Evolutionary conservation across 2,329 filamentous ascomycete genomes (phyloP), one percentile per base, ranked within the genome.

Genomic region (Cercospora sojina): DNA sequence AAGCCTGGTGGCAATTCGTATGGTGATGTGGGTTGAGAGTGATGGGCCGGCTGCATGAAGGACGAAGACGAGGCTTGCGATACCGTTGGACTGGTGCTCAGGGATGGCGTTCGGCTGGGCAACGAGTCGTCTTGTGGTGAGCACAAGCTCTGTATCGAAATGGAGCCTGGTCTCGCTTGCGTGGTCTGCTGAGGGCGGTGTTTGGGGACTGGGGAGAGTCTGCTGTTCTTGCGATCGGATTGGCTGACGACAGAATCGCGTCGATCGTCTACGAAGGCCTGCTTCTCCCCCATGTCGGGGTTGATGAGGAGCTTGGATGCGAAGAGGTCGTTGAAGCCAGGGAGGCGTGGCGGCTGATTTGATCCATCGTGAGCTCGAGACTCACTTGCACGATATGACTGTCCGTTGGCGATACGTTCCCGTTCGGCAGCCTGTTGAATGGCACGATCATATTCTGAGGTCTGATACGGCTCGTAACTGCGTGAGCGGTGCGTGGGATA

Each of bases 321-420:
- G 49, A 67, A 67, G 35, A 67, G 61, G 29, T 67, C 65, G 20
- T 67, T 62, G 47, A 67, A 57, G 31, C 65, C 60, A 18, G 65
- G 65, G 10, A 67, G 65, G 5, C 62, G 53, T 18, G 38, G 53
- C 27, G 35, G 59, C 18, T 35, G 47, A 32, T 25, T 27, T 25
- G 32, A 49, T 49, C 9, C 43, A 2, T 49, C 43, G 9, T 25
- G 43, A 49, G 10, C 32, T 27, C 31, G 49, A 25, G 31, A 12
- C 18, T 25, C 29, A 49, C 25, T 31, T 31, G 47, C 25, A 23
- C 49, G 20, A 23, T 43, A 12, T 8, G 60, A 38, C 7, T 62
- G 60, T 25, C 29, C 27, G 31, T 32, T 31, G 7, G 47, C 60
- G 8, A 49, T 20, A 23, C 60, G 47, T 41, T 62, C 60, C 25